Evolutionary conservation across 257 asterid genomes (phyloP).

Genomic region (Leptodermis oblonga): DNA sequence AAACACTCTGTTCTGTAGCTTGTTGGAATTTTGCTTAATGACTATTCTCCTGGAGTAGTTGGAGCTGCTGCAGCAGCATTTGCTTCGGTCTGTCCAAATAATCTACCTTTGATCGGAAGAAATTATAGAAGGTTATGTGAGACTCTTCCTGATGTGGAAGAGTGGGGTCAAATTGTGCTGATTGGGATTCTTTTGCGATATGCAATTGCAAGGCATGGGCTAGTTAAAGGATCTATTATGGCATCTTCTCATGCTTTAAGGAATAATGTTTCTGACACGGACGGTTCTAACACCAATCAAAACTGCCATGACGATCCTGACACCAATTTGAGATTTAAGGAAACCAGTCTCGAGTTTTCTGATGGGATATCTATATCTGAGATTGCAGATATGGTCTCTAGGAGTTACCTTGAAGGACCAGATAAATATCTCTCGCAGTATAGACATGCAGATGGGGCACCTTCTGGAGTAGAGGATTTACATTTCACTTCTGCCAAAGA

Average conservation of each 20-base stretch:
- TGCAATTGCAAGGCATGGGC: constrained; percentile 89
- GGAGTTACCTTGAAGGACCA: constrained; percentile 95
- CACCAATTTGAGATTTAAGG: constrained; percentile 30
- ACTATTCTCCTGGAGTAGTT: constrained; percentile 88
- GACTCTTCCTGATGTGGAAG: constrained; percentile 96
- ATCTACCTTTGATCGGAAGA: constrained; percentile 73
- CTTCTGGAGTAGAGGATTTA: constrained; percentile 44
- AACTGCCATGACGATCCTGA: constrained; percentile 30
- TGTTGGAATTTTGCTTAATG: constrained; percentile 78
- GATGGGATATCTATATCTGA: constrained; percentile 40
- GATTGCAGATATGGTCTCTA: constrained; percentile 57
- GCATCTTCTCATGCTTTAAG: constrained; percentile 28
- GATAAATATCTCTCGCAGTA: constrained; percentile 72
- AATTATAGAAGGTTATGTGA: constrained; percentile 76
- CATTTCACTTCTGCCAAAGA: constrained; percentile 63
- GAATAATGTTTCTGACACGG: constrained; percentile 36
- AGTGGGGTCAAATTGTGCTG: constrained; percentile 95
- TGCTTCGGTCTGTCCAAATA: constrained; percentile 85
- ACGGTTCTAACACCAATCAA: constrained; percentile 32
- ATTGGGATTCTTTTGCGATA: constrained; percentile 79
- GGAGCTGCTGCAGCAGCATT: constrained; percentile 98
- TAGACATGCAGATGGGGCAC: constrained; percentile 38
- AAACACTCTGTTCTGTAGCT: constrained; percentile 45
- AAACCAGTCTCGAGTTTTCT: constrained; percentile 27
- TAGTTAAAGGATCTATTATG: constrained; percentile 87